Conservation (phyloP, 495 filamentous ascomycete species). For the Cercophora scortea region DNA sequence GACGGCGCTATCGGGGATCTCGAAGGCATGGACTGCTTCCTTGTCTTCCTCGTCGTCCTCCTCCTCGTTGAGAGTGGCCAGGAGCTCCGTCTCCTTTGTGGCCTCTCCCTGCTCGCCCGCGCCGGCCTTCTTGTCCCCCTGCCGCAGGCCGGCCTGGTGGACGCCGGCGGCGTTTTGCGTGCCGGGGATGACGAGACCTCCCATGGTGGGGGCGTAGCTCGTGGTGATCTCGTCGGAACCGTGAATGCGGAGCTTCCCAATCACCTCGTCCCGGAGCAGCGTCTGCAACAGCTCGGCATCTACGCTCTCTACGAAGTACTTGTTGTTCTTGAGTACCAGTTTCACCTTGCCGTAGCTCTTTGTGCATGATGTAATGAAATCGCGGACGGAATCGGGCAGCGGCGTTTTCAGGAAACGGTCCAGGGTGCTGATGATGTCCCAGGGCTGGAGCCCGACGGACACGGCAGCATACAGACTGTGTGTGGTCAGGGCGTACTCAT, state of each 20-base stretch:
- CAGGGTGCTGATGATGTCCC: conserved; percentile 84
- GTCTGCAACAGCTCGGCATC: conserved; percentile 79
- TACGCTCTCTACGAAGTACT: conserved; percentile 86
- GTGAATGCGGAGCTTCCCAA: conserved; percentile 37
- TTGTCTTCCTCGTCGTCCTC: conserved; percentile 88
- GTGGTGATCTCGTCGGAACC: conserved; percentile 63
- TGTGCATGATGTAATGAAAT: conserved; percentile 77
- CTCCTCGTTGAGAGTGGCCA: conserved; percentile 63
- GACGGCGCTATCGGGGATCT: conserved; percentile 69
- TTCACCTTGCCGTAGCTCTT: conserved; percentile 92
- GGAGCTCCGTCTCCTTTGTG: conserved; percentile 29
- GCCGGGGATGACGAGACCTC: conserved; percentile 85
- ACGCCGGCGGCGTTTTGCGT: conserved; percentile 88
- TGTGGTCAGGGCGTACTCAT: conserved; percentile 86
- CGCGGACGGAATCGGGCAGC: conserved; percentile 66
- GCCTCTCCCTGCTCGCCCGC: conserved; percentile 12
- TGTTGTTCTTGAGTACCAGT: conserved; percentile 87
- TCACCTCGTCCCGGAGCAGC: conserved; percentile 56
- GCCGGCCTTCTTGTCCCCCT: conserved; percentile 17
- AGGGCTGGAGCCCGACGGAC: conserved; percentile 76
- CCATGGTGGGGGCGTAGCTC: conserved; percentile 77
- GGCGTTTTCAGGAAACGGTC: conserved; percentile 82
- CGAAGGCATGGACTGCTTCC: conserved; percentile 89
- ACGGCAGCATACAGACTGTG: conserved; percentile 94
- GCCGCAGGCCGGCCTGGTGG: conserved; percentile 50